Evolutionary conservation across 331 rosid species (phyloP), one percentile per base, ranked within the genome.

Genomic region (Pyracantha coccinea): DNA sequence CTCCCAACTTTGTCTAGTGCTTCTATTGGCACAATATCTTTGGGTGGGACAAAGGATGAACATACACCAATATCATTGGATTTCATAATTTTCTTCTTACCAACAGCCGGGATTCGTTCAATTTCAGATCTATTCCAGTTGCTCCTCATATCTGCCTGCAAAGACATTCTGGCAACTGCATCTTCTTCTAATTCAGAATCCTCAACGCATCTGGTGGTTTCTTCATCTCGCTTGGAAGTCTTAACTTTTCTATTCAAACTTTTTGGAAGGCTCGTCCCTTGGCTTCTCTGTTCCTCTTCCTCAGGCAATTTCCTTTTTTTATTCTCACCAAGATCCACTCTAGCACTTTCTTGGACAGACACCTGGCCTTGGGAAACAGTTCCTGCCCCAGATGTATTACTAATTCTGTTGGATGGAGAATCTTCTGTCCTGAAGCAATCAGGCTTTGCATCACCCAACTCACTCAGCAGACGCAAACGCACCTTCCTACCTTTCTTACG

Each of bases 391-490:
- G 86, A 81, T 71, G 79, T 78, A 71, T 63, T 80, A 75, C 86
- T 78, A 74, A 68, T 76, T 75, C 80, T 85, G 27, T 68, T 80
- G 78, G 84, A 77, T 60, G 86, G 76, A 68, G 85, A 84, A 72
- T 79, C 88, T 73, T 78, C 88, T 45, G 21, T 41, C 8, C 72
- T 65, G 60, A 72, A 70, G 71, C 50, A 78, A 60, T 78, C 90
- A 60, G 80, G 76, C 81, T 85, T 89, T 21, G 72, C 55, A 57
- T 84, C 86, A 47, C 85, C 88, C 75, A 95, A 85, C 68, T 95
- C 99, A 78, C 92, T 77, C 91, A 95, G 85, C 66, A 89, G 80
- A 54, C 99, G 99, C 78, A 87, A 83, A 41, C 47, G 47, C 89
- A n/a, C 33, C 20, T 89, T 95, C 74, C 88, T 89, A 60, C 83